Evolutionary conservation across 306 rosid genomes (phyloP), one percentile per base, ranked within the genome.

Genomic region (Inga oerstediana): DNA sequence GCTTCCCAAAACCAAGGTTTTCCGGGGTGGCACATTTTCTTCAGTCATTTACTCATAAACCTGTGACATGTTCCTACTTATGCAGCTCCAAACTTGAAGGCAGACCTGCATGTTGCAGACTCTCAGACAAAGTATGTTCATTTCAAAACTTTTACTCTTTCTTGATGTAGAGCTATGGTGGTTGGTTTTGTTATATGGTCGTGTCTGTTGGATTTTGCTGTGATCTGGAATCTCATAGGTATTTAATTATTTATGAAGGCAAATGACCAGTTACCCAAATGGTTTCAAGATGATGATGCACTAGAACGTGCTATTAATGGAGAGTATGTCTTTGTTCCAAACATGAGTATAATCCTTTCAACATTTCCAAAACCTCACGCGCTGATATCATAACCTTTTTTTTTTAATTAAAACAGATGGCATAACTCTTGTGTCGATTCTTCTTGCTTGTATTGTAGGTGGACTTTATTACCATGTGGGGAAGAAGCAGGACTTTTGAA

Each of bases 41-140:
- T 46, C 20, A 58, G 61, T 51, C 58, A 75, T 52, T 72, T 59
- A 64, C 78, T 39, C 58, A 73, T 39, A 30, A 5, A 62, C 68
- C 16, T 41, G 59, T 56, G 19, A 44, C 66, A 70, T 46, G 43
- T 45, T 62, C 75, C 68, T 84, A 80, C 35, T 72, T 78, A 87
- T 80, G 87, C 93, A 97, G 99, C 90, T 89, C 94, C 83, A 91
- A 92, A 84, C 97, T 97, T 72, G 98, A 97, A 92, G 99, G 97
- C 59, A 91, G 99, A 85, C 79, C 95, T 34, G 39, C 84, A 69
- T 81, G 90, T 76, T 97, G 98, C 91, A 89, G 99, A 90, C 93
- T 96, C 74, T 89, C 99, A 56, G 99, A 96, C 91, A 96, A 88
- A 89, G 99, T 96, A 92, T 84, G 97, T 82, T 34, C 24, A 77